These are phyloP conservation scores for Gamarada debralockiae DNA, from an alignment of 495 filamentous ascomycete species.

Conservation along the genomic window DNA sequence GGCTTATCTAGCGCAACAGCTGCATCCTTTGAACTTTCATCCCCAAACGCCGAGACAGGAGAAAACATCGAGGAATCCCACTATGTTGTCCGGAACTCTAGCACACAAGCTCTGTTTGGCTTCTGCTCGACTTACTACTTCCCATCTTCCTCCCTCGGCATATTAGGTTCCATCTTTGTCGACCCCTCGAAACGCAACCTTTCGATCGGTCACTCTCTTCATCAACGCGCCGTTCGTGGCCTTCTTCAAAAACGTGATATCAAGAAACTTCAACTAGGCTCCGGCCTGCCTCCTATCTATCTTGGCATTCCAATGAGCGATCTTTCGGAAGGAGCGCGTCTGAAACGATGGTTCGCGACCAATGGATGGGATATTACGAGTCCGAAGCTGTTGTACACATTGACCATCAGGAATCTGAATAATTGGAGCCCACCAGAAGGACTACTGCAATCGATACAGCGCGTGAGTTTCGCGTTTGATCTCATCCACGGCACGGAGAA, in stretches of 20 bases:
- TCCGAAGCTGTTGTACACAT: constrained; percentile 60
- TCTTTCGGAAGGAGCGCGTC: constrained; percentile 20
- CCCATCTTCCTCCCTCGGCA: constrained; percentile 62
- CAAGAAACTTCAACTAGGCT: constrained; percentile 74
- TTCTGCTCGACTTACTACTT: constrained; percentile 86
- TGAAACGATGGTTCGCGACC: constrained; percentile 55
- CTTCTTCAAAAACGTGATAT: constrained; percentile 60
- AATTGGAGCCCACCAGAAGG: constrained; percentile 73
- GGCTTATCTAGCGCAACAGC: constrained; percentile 65
- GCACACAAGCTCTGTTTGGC: constrained; percentile 79
- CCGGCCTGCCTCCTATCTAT: constrained; percentile 73
- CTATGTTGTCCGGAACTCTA: constrained; percentile 88
- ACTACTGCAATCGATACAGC: constrained; percentile 64
- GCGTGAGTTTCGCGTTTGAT: constrained; percentile 67
- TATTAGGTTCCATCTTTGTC: constrained; percentile 79
- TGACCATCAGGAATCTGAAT: constrained; percentile 60
- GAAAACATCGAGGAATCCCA: constrained; percentile 68
- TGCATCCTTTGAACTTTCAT: constrained; percentile 62
- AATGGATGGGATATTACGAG: constrained; percentile 64
- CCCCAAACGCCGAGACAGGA: constrained; percentile 5
- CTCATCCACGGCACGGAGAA: constrained; percentile 78
- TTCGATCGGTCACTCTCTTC: constrained; percentile 80
- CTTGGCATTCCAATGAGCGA: constrained; percentile 59
- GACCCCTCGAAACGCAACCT: constrained; percentile 79
- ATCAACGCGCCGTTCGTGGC: constrained; percentile 72